Evolutionary conservation across 768 basidiomycete genomes (phyloP).

Genomic region (Lactarius deliciosus): DNA sequence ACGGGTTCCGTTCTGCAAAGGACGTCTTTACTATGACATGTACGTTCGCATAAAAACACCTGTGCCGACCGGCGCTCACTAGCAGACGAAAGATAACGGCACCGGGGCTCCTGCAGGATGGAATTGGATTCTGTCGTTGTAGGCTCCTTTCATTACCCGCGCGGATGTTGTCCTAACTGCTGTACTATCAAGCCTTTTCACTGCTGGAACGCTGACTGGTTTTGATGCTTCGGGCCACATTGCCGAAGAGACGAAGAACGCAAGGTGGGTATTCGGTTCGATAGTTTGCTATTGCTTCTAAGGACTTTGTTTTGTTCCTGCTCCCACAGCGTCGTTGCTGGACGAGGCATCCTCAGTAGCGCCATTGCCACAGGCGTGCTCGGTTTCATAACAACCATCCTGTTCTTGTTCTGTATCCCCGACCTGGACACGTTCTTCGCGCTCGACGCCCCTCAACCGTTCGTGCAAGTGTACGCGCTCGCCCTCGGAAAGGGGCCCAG

Average conservation of each 20-base stretch:
- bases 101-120: constrained; percentile 83
- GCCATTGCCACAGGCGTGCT: constrained; percentile 74
- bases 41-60: constrained; percentile 38
- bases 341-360: constrained; percentile 77
- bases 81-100: constrained; percentile 68
- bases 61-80: not conserved
- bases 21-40: constrained; percentile 84
- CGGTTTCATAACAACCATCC: constrained; percentile 75
- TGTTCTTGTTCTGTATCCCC: constrained; percentile 85
- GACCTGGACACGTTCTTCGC: constrained; percentile 73
- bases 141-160: constrained; percentile 29
- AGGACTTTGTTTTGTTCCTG: not conserved
- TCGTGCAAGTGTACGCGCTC: constrained; percentile 82
- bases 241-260: constrained; percentile 86
- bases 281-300: not conserved
- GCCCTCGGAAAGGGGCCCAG: constrained; percentile 79
- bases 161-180: not conserved
- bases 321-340: constrained; percentile 62
- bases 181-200: constrained; percentile 61
- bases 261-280: constrained; percentile 43
- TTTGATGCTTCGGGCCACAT: constrained; percentile 90
- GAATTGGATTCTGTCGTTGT: constrained; percentile 94
- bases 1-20: constrained; percentile 80
- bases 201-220: constrained; percentile 84
- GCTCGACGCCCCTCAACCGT: constrained; percentile 84